Percentiles rank a stretch among this genome's conserved stretches.
phyloP scores from a whole-genome alignment of 768 basidiomycete genomes.

The Russula sp. region DNA sequence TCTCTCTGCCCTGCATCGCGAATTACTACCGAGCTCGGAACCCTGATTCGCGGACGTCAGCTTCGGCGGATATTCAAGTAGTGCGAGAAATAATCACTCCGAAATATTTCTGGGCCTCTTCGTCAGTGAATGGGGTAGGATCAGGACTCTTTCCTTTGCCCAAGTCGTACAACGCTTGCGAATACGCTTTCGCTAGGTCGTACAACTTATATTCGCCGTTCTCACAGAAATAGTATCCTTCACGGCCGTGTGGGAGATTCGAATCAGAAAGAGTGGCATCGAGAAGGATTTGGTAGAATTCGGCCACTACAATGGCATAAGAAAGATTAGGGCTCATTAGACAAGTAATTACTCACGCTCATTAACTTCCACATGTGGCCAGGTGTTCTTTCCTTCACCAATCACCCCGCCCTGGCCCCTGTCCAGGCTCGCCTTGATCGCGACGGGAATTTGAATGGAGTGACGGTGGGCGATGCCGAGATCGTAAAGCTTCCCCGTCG shows the following conservation, averaged over 20 bases:
- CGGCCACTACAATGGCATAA: slow-evolving; percentile 33
- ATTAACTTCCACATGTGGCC: slow-evolving; percentile 52
- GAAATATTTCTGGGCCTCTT: slow-evolving; percentile 40
- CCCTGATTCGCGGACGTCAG: slow-evolving; percentile 17
- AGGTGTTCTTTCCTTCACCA: slow-evolving; percentile 52
- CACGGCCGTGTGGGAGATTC: slow-evolving; percentile 30
- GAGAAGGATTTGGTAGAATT: slow-evolving; percentile 40
- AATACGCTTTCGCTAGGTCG: slow-evolving; percentile 35
- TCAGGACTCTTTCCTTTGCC: slow-evolving; percentile 31
- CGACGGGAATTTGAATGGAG: slow-evolving; percentile 46
- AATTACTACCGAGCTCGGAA: slow-evolving; percentile 31
- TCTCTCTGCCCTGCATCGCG: slow-evolving; percentile 40
- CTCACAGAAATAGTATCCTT: slow-evolving; percentile 34
- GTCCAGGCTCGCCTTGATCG: slow-evolving; percentile 41
- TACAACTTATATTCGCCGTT: slow-evolving; percentile 32
- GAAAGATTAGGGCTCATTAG: neutral
- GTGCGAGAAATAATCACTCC: slow-evolving; percentile 9
- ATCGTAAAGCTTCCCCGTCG: slow-evolving; percentile 42
- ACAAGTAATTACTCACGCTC: slow-evolving; percentile 36
- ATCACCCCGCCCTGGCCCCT: slow-evolving; percentile 50
- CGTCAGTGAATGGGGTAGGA: slow-evolving; percentile 41
- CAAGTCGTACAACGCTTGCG: slow-evolving; percentile 32
- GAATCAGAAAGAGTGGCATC: slow-evolving; percentile 32
- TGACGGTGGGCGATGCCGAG: slow-evolving; percentile 47
- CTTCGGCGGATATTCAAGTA: neutral